Base-by-base conservation (phyloP, 2,329 filamentous ascomycete genomes). In the Emergomyces africanus region DNA sequence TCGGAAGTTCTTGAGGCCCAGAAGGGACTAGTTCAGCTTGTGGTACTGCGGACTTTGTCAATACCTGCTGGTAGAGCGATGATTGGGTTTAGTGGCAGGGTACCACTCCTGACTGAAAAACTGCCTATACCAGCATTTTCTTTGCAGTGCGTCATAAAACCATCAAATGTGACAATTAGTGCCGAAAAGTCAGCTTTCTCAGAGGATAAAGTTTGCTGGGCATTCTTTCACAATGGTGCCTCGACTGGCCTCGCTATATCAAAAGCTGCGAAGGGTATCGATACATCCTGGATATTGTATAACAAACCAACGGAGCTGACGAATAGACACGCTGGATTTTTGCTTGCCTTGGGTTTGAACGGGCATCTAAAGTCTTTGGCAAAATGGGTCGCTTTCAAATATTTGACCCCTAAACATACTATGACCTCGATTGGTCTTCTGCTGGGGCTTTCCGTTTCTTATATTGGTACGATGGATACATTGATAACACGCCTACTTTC, bases 371-470 rank as follows among this genome's bases (percentile, higher is more conserved):
- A 89, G 66, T 87, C 85, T 8, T 82, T 99, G 33, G 94, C 94
- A 2, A 97, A 97, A 76, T 99, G 94, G 92, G 87, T 99, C 49
- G 92, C 91, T 9, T 99, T 97, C 81, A 97, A 96, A 69, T 99
- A 99, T 66, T 78, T 99, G n/a, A 99, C 94, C 0, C 92, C 94
- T 1, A 99, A 99, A 69, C 95, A 99, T 72, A 95, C 91, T 30
- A 99, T 99, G 94, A 97, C 94, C 28, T 97, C 94, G 0, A 92
- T 99, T 58, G 94, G 94, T 10, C 78, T 99, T n/a, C 79, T 99
- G 2, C 79, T 99, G 0, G 94, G 94, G 0, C 79, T 99, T 20
- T 91, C 94, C 9, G 94, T 89, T 30, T 97, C 94, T 1, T 95
- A 96, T 69, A 80, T 96, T 65, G 94, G 95, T 1, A 97, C 91